Evolutionary conservation across 2,329 filamentous ascomycete genomes (phyloP).

Genomic region (Colletotrichum liriopes): DNA sequence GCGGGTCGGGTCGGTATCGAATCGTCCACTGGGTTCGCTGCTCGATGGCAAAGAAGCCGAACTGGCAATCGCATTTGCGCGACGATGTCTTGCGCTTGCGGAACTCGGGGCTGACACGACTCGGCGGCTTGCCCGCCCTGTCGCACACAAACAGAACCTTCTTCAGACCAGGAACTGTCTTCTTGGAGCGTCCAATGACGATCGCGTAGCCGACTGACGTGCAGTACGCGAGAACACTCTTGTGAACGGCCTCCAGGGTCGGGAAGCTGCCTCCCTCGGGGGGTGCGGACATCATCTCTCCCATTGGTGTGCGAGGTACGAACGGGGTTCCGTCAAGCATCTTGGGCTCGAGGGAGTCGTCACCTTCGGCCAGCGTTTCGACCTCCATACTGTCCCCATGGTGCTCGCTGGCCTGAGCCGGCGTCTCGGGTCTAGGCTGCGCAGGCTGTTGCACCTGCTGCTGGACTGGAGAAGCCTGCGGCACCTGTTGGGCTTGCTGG

Average conservation of each 20-base stretch:
- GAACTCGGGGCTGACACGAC: slow-evolving; percentile 74
- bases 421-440: slow-evolving; percentile 52
- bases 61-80: slow-evolving; percentile 78
- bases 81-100: slow-evolving; percentile 78
- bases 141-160: slow-evolving; percentile 80
- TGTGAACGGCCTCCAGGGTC: slow-evolving; percentile 76
- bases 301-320: slow-evolving; percentile 69
- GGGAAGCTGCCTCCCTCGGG: slow-evolving; percentile 76
- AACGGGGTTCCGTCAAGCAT: slow-evolving; percentile 66
- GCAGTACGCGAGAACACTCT: slow-evolving; percentile 75
- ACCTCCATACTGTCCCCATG: slow-evolving; percentile 69
- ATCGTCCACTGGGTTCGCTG: slow-evolving; percentile 78
- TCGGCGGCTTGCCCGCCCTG: slow-evolving; percentile 74
- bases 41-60: slow-evolving; percentile 80
- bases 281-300: slow-evolving; percentile 73
- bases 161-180: slow-evolving; percentile 76
- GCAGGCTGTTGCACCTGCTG: slow-evolving; percentile 55
- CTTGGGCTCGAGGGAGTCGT: slow-evolving; percentile 64
- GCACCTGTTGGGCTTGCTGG: slow-evolving; percentile 46
- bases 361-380: slow-evolving; percentile 64
- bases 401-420: slow-evolving; percentile 54
- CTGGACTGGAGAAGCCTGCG: slow-evolving; percentile 43
- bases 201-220: slow-evolving; percentile 78
- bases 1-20: slow-evolving; percentile 72
- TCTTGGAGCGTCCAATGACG: slow-evolving; percentile 78